Evolutionary conservation across 441 rosid genomes (phyloP), one percentile per base, ranked within the genome.

Genomic region (Sinapis alba): DNA sequence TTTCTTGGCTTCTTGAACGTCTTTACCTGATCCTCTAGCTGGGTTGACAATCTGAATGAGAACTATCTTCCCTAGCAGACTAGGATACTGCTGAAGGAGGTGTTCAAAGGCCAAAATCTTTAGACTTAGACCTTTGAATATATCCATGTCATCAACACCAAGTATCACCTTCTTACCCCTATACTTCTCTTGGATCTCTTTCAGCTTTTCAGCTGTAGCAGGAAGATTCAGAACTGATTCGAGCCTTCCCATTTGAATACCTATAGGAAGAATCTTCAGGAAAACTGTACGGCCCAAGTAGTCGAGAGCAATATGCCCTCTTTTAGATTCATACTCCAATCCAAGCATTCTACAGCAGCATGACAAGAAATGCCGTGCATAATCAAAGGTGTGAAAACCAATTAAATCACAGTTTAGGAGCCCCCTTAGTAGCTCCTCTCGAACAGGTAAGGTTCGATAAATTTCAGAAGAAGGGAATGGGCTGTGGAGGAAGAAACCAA

Each of bases 261-360:
- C 97, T 15, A 88, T 89, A 3, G 97, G 98, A 51, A 94, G 82
- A 51, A 94, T 94, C 76, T 94, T 94, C 34, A 94, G 82, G 66
- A 80, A 88, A 32, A 94, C 97, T 0, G 91, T 94, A 54, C 98
- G 92, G 5, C 98, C 98, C 80, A 89, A 91, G 80, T 94, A 91
- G 81, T 90, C 98, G 56, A 94, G 93, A 64, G 93, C 97, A 65
- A 94, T 91, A 56, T 91, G 90, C 53, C 98, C 97, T 79, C 97
- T 83, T 83, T 90, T 94, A 28, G 98, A 94, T 79, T 94, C 93
- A 79, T 91, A 91, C 71, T 88, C 93, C 70, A 94, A 83, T 57
- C 98, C 97, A 76, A 91, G 86, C 97, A 94, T 91, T 79, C 98
- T 84, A 81, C 98, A 86, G 83, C 98, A 94, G 81, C 98, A 94